phyloP scores from a whole-genome alignment of 2,329 filamentous ascomycete species.

The Domatiomyces catenatus region DNA sequence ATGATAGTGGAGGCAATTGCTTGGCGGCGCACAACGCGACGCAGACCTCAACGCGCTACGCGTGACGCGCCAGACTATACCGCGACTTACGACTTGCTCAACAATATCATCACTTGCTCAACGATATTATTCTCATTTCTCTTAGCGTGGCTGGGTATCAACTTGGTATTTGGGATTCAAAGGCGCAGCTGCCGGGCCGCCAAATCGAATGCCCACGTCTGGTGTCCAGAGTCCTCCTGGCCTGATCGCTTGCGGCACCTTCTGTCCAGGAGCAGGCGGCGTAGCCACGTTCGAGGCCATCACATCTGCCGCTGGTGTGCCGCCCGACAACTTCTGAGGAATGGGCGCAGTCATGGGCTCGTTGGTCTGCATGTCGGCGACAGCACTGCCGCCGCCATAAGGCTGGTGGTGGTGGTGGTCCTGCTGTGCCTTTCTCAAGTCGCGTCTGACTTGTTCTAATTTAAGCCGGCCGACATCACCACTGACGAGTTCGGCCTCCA shows the following conservation, averaged over 20 bases:
- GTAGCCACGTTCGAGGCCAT: conserved; percentile 35
- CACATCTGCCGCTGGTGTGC: conserved; percentile 13
- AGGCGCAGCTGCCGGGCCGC: conserved; percentile 21
- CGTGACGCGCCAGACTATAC: too few species aligned
- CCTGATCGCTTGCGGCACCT: conserved; percentile 8
- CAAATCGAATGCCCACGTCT: conserved; percentile 67
- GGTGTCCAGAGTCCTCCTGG: conserved; percentile 56
- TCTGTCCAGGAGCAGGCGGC: conserved; percentile 20
- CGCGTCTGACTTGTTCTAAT: conserved; percentile 29
- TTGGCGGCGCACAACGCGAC: too few species aligned
- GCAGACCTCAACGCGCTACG: too few species aligned
- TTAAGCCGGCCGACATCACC: conserved; percentile 43
- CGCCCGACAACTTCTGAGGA: not conserved
- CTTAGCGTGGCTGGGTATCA: not conserved
- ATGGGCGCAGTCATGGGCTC: not conserved
- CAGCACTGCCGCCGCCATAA: conserved; percentile 1
- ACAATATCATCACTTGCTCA: too few species aligned
- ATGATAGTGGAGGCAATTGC: too few species aligned
- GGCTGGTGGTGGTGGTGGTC: not conserved
- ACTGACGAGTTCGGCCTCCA: conserved; percentile 55
- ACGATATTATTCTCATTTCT: not conserved
- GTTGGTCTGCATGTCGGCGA: not conserved
- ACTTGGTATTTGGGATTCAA: not conserved
- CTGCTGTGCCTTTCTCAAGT: conserved; percentile 25
- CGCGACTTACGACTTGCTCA: too few species aligned